Percentiles rank a stretch among this genome's conserved stretches.
These are phyloP conservation scores for Skeletonema potamos DNA, from an alignment of 108 stramenopile genomes.

Conservation along the genomic window DNA sequence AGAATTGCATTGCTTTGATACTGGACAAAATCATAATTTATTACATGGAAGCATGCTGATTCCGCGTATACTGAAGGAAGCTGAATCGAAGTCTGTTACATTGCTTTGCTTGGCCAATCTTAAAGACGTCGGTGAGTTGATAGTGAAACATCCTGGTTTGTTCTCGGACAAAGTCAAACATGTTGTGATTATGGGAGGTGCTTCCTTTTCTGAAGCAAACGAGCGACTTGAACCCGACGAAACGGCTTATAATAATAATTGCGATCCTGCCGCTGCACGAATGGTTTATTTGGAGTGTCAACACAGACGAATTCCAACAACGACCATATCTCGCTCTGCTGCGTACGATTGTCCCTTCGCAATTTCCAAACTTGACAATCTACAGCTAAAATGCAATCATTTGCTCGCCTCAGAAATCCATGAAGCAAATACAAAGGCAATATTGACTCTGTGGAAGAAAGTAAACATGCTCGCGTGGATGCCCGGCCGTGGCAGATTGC, in stretches of 20 bases:
- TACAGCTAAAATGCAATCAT: slow-evolving; percentile 9
- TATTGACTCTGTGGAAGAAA: slow-evolving; percentile 10
- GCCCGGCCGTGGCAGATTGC: neutral
- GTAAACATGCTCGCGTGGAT: neutral
- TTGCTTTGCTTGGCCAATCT: slow-evolving; percentile 6
- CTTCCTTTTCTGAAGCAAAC: neutral
- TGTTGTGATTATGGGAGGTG: slow-evolving; percentile 17
- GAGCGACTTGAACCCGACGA: slow-evolving; percentile 12
- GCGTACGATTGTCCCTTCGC: slow-evolving; percentile 13
- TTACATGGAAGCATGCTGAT: neutral
- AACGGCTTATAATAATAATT: slow-evolving; percentile 22
- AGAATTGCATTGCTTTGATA: slow-evolving; percentile 7
- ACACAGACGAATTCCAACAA: neutral
- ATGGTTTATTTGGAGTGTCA: slow-evolving; percentile 4
- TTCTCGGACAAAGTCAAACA: slow-evolving; percentile 4
- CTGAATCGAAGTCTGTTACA: slow-evolving; percentile 14
- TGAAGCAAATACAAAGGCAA: neutral
- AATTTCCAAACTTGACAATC: neutral
- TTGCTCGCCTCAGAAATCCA: slow-evolving; percentile 4
- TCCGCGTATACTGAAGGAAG: neutral
- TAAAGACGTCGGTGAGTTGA: slow-evolving; percentile 8
- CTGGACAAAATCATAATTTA: neutral
- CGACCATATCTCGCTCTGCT: slow-evolving; percentile 6
- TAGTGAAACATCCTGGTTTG: neutral
- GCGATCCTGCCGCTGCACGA: slow-evolving; percentile 4